Percentiles rank a stretch among this genome's conserved stretches.
phyloP scores from a whole-genome alignment of 2,329 filamentous ascomycete species.

The Geosmithia putterillii region DNA sequence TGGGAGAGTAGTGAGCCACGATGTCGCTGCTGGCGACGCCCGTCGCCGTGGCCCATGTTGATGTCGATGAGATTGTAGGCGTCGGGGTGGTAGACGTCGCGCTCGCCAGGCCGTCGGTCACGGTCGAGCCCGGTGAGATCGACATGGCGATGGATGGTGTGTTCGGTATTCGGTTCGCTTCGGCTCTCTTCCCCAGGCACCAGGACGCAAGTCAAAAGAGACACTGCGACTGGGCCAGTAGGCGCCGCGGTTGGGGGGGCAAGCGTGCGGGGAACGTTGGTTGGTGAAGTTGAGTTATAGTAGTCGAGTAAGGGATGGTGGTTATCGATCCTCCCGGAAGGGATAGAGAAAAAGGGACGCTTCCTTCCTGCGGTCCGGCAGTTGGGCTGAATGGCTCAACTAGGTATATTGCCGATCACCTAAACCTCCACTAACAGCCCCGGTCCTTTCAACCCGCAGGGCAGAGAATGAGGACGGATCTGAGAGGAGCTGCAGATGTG shows the following conservation, averaged over 20 bases:
- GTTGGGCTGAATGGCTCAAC: not conserved
- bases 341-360: not conserved
- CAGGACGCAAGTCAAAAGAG: not conserved
- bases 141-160: not conserved
- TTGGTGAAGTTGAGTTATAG: not conserved
- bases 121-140: not conserved
- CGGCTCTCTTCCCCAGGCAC: too few relatives aligned
- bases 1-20: slow-evolving; percentile 12
- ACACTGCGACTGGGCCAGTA: not conserved
- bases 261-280: not conserved
- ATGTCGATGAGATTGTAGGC: not conserved
- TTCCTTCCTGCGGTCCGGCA: not conserved
- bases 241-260: not conserved
- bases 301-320: not conserved
- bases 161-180: not conserved
- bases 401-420: not conserved
- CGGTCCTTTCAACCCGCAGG: not conserved
- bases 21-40: not conserved
- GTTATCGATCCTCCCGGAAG: too few relatives aligned
- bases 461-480: not conserved
- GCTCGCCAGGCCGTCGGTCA: not conserved
- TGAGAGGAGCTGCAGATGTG: not conserved
- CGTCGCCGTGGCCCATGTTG: not conserved
- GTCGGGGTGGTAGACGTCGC: not conserved
- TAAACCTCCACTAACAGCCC: not conserved